Evolutionary conservation across 164 flowering plant species (phyloP).

Genomic region (Umbellularia californica): DNA sequence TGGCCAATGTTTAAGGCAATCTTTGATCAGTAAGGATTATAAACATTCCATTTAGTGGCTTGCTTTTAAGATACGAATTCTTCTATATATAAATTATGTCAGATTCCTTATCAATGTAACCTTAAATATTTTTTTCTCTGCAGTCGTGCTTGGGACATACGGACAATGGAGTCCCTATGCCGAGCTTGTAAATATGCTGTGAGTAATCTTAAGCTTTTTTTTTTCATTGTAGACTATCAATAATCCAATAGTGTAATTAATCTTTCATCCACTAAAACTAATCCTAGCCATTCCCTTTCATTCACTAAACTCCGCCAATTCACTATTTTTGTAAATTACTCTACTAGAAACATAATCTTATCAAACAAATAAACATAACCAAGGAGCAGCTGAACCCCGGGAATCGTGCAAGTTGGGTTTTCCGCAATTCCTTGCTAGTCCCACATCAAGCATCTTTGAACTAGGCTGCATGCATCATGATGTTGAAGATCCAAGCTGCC

Average conservation of each 20-base stretch:
- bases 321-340: too few relatives aligned
- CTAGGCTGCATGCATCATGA: too few relatives aligned
- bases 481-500: too few relatives aligned
- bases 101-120: not conserved
- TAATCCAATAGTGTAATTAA: not conserved
- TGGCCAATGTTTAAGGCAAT: slow-evolving; percentile 95
- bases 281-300: too few relatives aligned
- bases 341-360: too few relatives aligned
- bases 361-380: too few relatives aligned
- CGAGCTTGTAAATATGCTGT: slow-evolving; percentile 99
- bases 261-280: too few relatives aligned
- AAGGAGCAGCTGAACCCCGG: too few relatives aligned
- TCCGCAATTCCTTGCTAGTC: too few relatives aligned
- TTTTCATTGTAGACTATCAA: not conserved
- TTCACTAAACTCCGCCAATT: too few relatives aligned
- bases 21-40: slow-evolving; percentile 73
- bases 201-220: slow-evolving; percentile 23
- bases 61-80: not conserved
- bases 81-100: not conserved
- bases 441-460: too few relatives aligned
- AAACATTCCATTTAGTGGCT: not conserved
- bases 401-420: too few relatives aligned
- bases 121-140: slow-evolving; percentile 16
- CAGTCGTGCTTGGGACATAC: slow-evolving; percentile 98
- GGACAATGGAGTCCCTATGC: slow-evolving; percentile 97